Percentiles rank a stretch among this genome's conserved stretches.
Evolutionary conservation across 257 asterid genomes (phyloP).

Genomic region (Solanum medicagineum): DNA sequence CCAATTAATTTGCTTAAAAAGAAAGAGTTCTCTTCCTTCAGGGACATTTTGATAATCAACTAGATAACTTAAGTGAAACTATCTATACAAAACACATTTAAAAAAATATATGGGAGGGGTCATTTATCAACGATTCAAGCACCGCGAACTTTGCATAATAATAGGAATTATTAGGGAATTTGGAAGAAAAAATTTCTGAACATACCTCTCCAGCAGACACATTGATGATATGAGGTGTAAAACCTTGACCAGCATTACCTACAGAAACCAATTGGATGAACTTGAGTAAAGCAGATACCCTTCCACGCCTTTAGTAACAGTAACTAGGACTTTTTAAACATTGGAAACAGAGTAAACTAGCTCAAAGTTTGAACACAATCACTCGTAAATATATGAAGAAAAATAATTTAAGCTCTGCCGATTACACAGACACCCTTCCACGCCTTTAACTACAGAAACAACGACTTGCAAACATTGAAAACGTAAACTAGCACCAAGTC

Average conservation of each 20-base stretch:
- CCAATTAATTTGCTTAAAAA: neutral
- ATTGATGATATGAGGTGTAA: conserved; percentile 37
- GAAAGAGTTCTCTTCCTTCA: neutral
- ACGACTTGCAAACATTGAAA: neutral
- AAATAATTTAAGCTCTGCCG: neutral
- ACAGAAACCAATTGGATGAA: conserved; percentile 9
- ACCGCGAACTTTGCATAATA: neutral
- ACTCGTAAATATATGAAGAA: neutral
- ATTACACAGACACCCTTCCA: neutral
- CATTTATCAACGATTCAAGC: neutral
- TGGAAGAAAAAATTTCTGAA: neutral
- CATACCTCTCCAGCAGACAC: conserved; percentile 57
- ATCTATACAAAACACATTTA: neutral
- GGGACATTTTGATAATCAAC: neutral
- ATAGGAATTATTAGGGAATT: neutral
- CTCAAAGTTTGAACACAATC: neutral
- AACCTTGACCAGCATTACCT: conserved; percentile 42
- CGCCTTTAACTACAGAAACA: neutral
- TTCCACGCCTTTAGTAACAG: neutral
- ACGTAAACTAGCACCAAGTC: neutral
- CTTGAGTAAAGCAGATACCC: neutral
- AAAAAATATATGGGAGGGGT: neutral
- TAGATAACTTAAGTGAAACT: neutral
- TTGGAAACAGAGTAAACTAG: neutral
- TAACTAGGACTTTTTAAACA: neutral